Conservation (phyloP, 2,329 filamentous ascomycete species). For the Fusarium sp. region DNA sequence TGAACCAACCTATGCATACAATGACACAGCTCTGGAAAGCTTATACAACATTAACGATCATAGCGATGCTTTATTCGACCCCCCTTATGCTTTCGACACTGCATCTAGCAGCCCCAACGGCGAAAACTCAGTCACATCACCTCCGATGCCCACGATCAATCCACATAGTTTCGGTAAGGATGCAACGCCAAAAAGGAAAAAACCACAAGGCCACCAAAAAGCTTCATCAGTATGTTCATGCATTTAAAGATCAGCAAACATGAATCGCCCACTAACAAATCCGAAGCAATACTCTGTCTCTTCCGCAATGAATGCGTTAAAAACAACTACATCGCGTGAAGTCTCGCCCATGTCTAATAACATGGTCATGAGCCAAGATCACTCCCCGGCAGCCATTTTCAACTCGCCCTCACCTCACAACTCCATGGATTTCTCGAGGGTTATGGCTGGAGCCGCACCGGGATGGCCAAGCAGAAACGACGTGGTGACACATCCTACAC, state of each 20-base stretch:
- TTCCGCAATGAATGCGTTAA: slow-evolving; percentile 63
- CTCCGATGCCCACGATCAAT: slow-evolving; percentile 57
- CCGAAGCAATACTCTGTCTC: slow-evolving; percentile 63
- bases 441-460: slow-evolving; percentile 40
- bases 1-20: slow-evolving; percentile 52
- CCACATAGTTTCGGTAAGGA: slow-evolving; percentile 49
- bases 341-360: slow-evolving; percentile 66
- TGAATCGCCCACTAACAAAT: slow-evolving; percentile 37
- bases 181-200: slow-evolving; percentile 43
- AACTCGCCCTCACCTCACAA: slow-evolving; percentile 61
- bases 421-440: slow-evolving; percentile 54
- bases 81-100: slow-evolving; percentile 69
- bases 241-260: neutral
- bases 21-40: slow-evolving; percentile 44
- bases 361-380: slow-evolving; percentile 63
- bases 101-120: slow-evolving; percentile 65
- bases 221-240: slow-evolving; percentile 55
- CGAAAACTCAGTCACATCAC: slow-evolving; percentile 55
- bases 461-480: slow-evolving; percentile 54
- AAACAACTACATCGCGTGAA: slow-evolving; percentile 63
- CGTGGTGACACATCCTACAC: slow-evolving; percentile 38
- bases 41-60: slow-evolving; percentile 51
- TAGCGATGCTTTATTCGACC: slow-evolving; percentile 60
- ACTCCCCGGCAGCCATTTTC: slow-evolving; percentile 63
- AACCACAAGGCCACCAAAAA: slow-evolving; percentile 45